Evolutionary conservation across 2,329 filamentous ascomycete species (phyloP).

Genomic region (Microsporum canis): DNA sequence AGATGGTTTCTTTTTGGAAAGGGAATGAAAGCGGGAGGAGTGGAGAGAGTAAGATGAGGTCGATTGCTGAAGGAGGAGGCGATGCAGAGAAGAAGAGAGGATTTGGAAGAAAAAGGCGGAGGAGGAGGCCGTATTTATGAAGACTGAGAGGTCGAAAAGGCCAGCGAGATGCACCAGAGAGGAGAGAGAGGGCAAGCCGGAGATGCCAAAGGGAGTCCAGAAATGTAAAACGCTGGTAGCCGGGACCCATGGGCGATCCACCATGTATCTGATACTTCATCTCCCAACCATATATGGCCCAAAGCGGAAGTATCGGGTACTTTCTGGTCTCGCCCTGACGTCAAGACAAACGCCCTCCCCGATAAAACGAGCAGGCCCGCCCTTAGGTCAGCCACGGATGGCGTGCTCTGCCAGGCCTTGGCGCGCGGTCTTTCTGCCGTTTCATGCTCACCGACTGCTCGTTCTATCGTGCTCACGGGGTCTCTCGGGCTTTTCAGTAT

Average conservation of each 20-base stretch:
- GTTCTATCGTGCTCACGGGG: conserved; percentile 3
- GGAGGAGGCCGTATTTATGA: conserved; percentile 2
- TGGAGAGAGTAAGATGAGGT: background rate
- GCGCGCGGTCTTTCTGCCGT: background rate
- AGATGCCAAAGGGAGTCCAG: background rate
- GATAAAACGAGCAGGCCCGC: background rate
- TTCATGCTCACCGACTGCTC: background rate
- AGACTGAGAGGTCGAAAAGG: background rate
- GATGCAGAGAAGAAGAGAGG: background rate
- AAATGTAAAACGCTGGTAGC: conserved; percentile 4
- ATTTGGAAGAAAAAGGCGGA: background rate
- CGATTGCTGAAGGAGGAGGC: background rate
- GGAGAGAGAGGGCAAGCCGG: background rate
- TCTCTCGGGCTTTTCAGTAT: background rate
- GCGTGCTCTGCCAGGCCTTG: background rate
- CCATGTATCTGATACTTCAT: background rate
- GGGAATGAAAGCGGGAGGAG: background rate
- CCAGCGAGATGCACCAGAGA: background rate
- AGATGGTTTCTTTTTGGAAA: background rate
- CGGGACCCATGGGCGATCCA: background rate
- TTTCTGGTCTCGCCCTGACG: background rate
- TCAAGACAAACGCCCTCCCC: background rate
- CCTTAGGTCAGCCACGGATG: background rate
- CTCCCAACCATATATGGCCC: background rate
- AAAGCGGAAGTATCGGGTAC: background rate